phyloP scores from a whole-genome alignment of 768 basidiomycete genomes.

The Rhizopogon sp. region DNA sequence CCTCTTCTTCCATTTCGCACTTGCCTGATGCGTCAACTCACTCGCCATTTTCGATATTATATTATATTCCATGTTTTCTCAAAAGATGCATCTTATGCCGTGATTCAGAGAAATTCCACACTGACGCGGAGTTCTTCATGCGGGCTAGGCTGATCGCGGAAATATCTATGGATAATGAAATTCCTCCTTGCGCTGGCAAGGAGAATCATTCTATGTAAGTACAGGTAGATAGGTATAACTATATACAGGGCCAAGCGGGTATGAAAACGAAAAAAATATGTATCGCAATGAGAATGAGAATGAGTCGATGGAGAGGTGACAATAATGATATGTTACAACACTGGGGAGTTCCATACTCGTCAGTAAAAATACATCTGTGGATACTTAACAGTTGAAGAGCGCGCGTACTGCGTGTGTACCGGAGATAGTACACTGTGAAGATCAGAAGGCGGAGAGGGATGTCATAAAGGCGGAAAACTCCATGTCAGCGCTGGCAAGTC shows the following conservation, averaged over 20 bases:
- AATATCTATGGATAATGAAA: not conserved
- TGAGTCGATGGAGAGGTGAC: not conserved
- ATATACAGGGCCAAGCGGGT: slow-evolving; percentile 8
- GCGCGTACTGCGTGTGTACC: slow-evolving; percentile 12
- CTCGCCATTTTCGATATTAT: too few species aligned
- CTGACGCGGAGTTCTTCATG: not conserved
- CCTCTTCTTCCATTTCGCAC: slow-evolving; percentile 1
- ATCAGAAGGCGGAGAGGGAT: slow-evolving; percentile 25
- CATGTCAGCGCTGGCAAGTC: slow-evolving; percentile 14
- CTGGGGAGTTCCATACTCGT: slow-evolving; percentile 10
- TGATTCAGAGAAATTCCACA: not conserved
- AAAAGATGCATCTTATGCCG: not conserved
- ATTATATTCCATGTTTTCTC: not conserved
- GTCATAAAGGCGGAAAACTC: slow-evolving; percentile 28
- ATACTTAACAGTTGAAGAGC: slow-evolving; percentile 5
- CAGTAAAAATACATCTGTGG: slow-evolving; percentile 24
- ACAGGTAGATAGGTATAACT: slow-evolving; percentile 25
- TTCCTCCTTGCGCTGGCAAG: slow-evolving; percentile 8
- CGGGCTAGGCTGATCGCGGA: slow-evolving; percentile 2
- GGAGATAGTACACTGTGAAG: slow-evolving; percentile 8
- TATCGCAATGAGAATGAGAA: not conserved
- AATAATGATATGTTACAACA: not conserved
- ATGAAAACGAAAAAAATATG: not conserved
- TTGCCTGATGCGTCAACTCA: not conserved
- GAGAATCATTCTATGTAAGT: slow-evolving; percentile 1